Conservation (phyloP, 345 rosid genomes). For the Pseudoturritis turrita region DNA sequence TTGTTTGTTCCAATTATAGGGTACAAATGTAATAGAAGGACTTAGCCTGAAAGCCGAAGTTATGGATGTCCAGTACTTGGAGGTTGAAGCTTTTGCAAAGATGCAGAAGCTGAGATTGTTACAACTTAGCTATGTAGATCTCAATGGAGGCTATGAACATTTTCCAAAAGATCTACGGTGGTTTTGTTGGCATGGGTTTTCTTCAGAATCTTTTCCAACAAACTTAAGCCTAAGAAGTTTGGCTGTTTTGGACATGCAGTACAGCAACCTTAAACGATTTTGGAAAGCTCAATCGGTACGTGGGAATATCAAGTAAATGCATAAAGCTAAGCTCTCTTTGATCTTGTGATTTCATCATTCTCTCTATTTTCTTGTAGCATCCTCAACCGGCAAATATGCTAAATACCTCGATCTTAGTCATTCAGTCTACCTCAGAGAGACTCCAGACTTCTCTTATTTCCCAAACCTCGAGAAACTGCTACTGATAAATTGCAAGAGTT, state of each 20-base stretch:
- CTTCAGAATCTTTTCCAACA: background rate
- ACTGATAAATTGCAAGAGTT: background rate
- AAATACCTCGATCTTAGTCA: constrained; percentile 3
- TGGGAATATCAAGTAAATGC: background rate
- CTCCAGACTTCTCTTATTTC: background rate
- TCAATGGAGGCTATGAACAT: background rate
- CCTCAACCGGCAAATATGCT: background rate
- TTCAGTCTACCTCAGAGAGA: background rate
- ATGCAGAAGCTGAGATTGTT: background rate
- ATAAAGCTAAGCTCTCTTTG: background rate
- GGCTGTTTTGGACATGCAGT: background rate
- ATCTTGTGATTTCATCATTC: background rate
- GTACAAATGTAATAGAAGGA: background rate
- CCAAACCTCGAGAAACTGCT: constrained; percentile 1
- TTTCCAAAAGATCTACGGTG: constrained; percentile 1
- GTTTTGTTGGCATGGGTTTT: background rate
- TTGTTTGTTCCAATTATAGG: background rate
- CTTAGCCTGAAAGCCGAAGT: background rate
- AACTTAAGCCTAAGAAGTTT: background rate
- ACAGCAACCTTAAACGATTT: background rate
- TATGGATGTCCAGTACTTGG: background rate
- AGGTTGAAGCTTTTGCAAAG: background rate
- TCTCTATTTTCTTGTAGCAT: background rate
- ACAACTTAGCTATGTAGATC: background rate
- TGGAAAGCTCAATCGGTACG: background rate